phyloP scores from a whole-genome alignment of 495 filamentous ascomycete species.

The Beverwykella pulmonaria region DNA sequence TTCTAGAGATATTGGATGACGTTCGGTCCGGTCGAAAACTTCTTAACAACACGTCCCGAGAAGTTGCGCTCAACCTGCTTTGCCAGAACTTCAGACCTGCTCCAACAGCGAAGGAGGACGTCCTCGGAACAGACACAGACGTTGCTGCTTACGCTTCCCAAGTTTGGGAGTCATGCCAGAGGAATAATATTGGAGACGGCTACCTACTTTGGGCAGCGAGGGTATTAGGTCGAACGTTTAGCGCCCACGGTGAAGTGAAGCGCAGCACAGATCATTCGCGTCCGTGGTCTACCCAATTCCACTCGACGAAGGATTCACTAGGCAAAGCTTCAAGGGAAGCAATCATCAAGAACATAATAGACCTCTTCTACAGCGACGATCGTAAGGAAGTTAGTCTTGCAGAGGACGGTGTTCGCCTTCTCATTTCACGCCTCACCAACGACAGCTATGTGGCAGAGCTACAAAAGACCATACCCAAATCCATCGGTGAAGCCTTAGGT shows the following conservation, averaged over 20 bases:
- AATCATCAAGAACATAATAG: conserved; percentile 67
- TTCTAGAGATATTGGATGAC: conserved; percentile 75
- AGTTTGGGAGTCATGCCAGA: conserved; percentile 74
- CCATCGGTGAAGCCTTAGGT: conserved; percentile 22
- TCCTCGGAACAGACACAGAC: conserved; percentile 63
- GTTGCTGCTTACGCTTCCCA: conserved; percentile 62
- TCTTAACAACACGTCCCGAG: conserved; percentile 66
- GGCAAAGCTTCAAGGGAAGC: conserved; percentile 36
- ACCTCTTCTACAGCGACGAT: conserved; percentile 66
- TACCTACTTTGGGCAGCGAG: conserved; percentile 84
- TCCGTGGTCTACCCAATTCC: conserved; percentile 19
- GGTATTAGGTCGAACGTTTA: conserved; percentile 82
- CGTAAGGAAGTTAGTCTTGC: conserved; percentile 68
- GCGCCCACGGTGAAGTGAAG: conserved; percentile 61
- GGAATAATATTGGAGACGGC: conserved; percentile 59
- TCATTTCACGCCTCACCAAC: conserved; percentile 59
- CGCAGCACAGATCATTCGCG: conserved; percentile 51
- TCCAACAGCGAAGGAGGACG: conserved; percentile 58
- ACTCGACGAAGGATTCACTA: conserved; percentile 1
- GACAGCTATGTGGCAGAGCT: conserved; percentile 25
- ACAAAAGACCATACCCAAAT: conserved; percentile 31
- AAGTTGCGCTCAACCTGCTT: conserved; percentile 72
- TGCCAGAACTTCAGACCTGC: conserved; percentile 70
- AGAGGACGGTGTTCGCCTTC: conserved; percentile 73
- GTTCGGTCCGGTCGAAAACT: conserved; percentile 62